Percentiles rank a stretch among this genome's conserved stretches.
These are phyloP conservation scores for Spathaspora sp. DNA, from an alignment of 805 yeast species.

Conservation along the genomic window DNA sequence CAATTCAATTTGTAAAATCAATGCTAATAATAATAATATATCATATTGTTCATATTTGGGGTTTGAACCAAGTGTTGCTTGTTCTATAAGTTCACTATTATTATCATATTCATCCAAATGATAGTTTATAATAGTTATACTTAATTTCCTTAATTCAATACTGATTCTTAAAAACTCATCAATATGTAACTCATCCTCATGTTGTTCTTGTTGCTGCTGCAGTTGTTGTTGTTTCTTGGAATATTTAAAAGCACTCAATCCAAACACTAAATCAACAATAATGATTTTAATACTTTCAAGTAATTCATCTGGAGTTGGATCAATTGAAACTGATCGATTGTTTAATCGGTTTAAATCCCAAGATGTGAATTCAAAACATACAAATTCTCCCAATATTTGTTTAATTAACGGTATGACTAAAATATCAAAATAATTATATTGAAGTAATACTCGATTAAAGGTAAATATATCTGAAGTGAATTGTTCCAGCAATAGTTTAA, in stretches of 20 bases:
- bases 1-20: slow-evolving; percentile 34
- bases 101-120: slow-evolving; percentile 41
- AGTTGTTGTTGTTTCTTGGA: slow-evolving; percentile 4
- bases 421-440: slow-evolving; percentile 24
- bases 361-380: slow-evolving; percentile 13
- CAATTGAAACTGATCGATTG: slow-evolving; percentile 1
- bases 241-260: slow-evolving; percentile 18
- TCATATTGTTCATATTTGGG: slow-evolving; percentile 24
- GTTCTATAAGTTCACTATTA: slow-evolving; percentile 10
- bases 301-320: slow-evolving; percentile 7
- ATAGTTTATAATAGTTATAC: slow-evolving; percentile 30
- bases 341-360: slow-evolving; percentile 8
- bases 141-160: slow-evolving; percentile 33
- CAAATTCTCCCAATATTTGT: slow-evolving; percentile 26
- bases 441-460: slow-evolving; percentile 21
- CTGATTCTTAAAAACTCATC: slow-evolving; percentile 24
- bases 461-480: slow-evolving; percentile 19
- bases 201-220: slow-evolving; percentile 6
- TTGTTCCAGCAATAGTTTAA: slow-evolving; percentile 14
- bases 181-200: slow-evolving; percentile 13
- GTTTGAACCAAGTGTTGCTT: slow-evolving; percentile 2
- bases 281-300: slow-evolving; percentile 18
- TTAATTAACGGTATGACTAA: slow-evolving; percentile 27
- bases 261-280: slow-evolving; percentile 20
- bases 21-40: slow-evolving; percentile 28